Base-by-base conservation (phyloP, 2,329 filamentous ascomycete genomes). In the Calonectria multiphialidica region DNA sequence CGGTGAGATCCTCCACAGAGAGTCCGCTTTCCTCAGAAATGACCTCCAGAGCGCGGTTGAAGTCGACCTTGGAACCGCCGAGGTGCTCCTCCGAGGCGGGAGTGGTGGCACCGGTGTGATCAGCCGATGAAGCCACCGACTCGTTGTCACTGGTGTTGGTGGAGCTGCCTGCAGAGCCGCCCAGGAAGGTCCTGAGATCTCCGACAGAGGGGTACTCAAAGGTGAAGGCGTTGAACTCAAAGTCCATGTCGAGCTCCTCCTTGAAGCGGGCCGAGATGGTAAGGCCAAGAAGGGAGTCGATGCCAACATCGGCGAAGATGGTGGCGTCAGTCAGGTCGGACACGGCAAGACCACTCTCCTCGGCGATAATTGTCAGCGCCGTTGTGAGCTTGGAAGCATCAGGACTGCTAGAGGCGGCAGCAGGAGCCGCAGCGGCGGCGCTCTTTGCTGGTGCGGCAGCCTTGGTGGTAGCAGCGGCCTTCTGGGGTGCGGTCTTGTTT, bases 231-330 rank as follows among this genome's bases (percentile, higher is more conserved):
- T 88, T 84, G 2, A 87, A 88, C 75, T 87, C 83, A 7, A 92
- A 79, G 63, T 90, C 86, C 9, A 91, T 80, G 37, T 90, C 88
- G 3, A 92, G 81, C 28, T 92, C 89, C 74, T 91, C 90, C 13
- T 88, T 87, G 62, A 92, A 86, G 30, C 88, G 86, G 28, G 88
- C 89, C 30, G 86, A 86, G 50, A 92, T 88, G 7, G 88, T 90
- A 25, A 92, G 82, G 1, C 88, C 86, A 84, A 92, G 89, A n/a
- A 92, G 84, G 1, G 90, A 92, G 77, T 92, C 90, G 18, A 91
- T 87, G 28, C 90, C 90, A 3, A 91, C 84, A 72, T 92, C 89
- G 3, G 85, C 82, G 77, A 92, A 91, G 55, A 85, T 86, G 15
- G 89, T 88, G 74, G 88, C 88, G 75, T 91, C 89, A 1, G 85